phyloP scores from a whole-genome alignment of 495 filamentous ascomycete species.

The Penicillium paradoxum region DNA sequence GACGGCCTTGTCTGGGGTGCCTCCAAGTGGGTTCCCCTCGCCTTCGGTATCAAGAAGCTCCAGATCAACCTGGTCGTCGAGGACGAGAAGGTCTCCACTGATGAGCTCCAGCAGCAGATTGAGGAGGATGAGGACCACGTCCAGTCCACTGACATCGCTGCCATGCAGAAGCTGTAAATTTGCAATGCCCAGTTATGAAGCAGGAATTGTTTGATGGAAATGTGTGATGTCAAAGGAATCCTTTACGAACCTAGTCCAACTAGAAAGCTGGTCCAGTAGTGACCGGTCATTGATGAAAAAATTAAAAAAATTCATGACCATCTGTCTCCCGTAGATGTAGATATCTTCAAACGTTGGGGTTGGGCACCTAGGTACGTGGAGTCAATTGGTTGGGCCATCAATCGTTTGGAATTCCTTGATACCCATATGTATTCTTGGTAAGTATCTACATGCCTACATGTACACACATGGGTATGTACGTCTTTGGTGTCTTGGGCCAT shows the following conservation, averaged over 20 bases:
- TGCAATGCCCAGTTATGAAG: slow-evolving; percentile 34
- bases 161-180: slow-evolving; percentile 88
- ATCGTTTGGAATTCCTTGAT: too few species aligned
- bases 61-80: slow-evolving; percentile 98
- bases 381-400: too few species aligned
- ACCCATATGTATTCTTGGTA: too few species aligned
- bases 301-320: slow-evolving; percentile 29
- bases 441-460: too few species aligned
- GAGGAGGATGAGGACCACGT: slow-evolving; percentile 92
- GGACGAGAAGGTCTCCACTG: slow-evolving; percentile 89
- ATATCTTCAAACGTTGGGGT: too few species aligned
- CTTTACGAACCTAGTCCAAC: slow-evolving; percentile 24
- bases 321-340: background rate
- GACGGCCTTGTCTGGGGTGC: slow-evolving; percentile 96
- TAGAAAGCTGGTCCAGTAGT: slow-evolving; percentile 20
- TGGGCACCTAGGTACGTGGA: too few species aligned
- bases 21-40: slow-evolving; percentile 80
- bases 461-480: too few species aligned
- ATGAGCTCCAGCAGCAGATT: slow-evolving; percentile 84
- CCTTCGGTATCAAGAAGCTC: slow-evolving; percentile 99
- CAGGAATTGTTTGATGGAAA: slow-evolving; percentile 38
- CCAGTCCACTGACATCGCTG: slow-evolving; percentile 86
- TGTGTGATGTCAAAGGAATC: slow-evolving; percentile 34
- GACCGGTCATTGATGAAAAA: slow-evolving; percentile 29
- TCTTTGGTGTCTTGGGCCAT: too few species aligned